Evolutionary conservation across 2,329 filamentous ascomycete species (phyloP).

Genomic region (Colletotrichum eremochloae): DNA sequence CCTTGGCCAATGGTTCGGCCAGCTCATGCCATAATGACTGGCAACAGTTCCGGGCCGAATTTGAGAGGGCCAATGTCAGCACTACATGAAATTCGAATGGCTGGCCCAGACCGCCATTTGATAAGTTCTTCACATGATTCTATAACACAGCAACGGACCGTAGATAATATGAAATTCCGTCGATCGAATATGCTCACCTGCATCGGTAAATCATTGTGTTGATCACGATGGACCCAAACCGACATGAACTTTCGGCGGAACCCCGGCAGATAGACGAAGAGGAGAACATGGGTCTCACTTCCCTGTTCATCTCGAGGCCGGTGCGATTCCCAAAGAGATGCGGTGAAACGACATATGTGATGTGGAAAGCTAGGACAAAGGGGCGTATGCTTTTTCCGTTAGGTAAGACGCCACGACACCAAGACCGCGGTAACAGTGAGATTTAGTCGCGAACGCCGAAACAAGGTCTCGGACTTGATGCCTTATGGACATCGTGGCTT

Average conservation of each 20-base stretch:
- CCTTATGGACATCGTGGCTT: slow-evolving; percentile 9
- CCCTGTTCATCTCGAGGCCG: slow-evolving; percentile 4
- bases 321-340: slow-evolving; percentile 10
- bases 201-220: background rate
- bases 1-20: slow-evolving; percentile 4
- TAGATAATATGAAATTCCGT: background rate
- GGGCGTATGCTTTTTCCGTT: slow-evolving; percentile 11
- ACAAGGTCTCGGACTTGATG: slow-evolving; percentile 25
- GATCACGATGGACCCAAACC: background rate
- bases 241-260: background rate
- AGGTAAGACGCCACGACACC: background rate
- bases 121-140: background rate
- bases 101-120: slow-evolving; percentile 25
- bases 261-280: background rate
- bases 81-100: background rate
- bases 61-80: background rate
- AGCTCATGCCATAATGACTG: slow-evolving; percentile 7
- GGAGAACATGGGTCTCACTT: background rate
- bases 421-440: no score
- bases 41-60: background rate
- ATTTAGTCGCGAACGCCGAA: slow-evolving; percentile 6
- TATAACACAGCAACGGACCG: background rate
- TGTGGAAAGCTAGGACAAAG: background rate
- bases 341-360: slow-evolving; percentile 21
- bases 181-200: slow-evolving; percentile 15